Conservation (phyloP, 2,329 filamentous ascomycete genomes). For the Cercospora citrullina region DNA sequence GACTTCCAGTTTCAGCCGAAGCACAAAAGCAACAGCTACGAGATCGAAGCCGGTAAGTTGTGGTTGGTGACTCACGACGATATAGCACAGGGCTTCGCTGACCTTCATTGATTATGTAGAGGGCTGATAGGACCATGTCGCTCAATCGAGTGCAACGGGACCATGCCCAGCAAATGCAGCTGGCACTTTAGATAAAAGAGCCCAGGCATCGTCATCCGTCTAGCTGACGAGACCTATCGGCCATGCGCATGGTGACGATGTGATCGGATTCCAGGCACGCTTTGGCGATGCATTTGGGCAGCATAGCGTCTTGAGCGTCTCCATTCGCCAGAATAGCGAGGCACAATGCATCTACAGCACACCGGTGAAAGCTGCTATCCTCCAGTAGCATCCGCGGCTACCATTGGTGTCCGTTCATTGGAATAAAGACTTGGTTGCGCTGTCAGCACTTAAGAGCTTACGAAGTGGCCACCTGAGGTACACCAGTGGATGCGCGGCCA, state of each 20-base stretch:
- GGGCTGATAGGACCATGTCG: background rate
- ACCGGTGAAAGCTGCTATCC: background rate
- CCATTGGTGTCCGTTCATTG: background rate
- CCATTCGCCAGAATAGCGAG: background rate
- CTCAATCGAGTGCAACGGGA: background rate
- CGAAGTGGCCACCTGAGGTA: background rate
- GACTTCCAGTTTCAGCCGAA: conserved; percentile 95
- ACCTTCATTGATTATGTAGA: background rate
- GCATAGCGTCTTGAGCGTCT: background rate
- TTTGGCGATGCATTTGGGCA: background rate
- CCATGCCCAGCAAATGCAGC: background rate
- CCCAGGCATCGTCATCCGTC: background rate
- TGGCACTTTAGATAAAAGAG: background rate
- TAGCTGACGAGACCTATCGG: background rate
- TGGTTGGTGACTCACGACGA: background rate
- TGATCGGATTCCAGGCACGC: background rate
- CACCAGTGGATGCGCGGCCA: background rate
- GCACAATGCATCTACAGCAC: conserved; percentile 5
- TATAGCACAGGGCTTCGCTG: background rate
- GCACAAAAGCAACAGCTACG: conserved; percentile 92
- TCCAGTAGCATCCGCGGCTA: background rate
- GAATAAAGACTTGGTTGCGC: background rate
- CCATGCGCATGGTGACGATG: background rate
- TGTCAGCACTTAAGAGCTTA: background rate
- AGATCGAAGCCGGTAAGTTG: conserved; percentile 63